Percentiles rank a stretch among this genome's conserved stretches.
phyloP scores from a whole-genome alignment of 1,284 basidiomycete species.

The Cutaneotrichosporon cyanovorans region DNA sequence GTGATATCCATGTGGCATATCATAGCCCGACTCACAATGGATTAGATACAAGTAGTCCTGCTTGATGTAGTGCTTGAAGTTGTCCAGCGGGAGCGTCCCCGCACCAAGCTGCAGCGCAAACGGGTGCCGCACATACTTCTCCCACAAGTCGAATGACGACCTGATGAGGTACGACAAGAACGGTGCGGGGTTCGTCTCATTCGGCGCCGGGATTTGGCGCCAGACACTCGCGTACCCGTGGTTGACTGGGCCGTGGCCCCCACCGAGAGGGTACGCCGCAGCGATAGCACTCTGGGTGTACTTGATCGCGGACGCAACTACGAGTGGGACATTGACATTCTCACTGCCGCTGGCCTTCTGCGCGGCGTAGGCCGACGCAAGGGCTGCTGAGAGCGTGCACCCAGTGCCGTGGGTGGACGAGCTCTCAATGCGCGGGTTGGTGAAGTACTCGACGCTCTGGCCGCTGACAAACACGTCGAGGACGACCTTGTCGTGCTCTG shows the following conservation, averaged over 20 bases:
- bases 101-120: constrained; percentile 69
- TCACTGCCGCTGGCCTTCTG: neutral
- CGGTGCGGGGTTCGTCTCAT: constrained; percentile 57
- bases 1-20: too few relatives aligned
- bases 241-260: constrained; percentile 78
- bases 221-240: constrained; percentile 63
- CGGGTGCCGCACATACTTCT: constrained; percentile 55
- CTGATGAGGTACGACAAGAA: constrained; percentile 62
- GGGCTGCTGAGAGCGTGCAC: constrained; percentile 79
- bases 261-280: constrained; percentile 62
- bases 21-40: constrained; percentile 46
- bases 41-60: constrained; percentile 51
- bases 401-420: constrained; percentile 86
- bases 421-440: constrained; percentile 60
- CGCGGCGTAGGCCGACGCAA: constrained; percentile 52
- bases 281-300: constrained; percentile 75
- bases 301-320: constrained; percentile 55
- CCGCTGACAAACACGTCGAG: constrained; percentile 65
- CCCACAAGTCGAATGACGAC: constrained; percentile 55
- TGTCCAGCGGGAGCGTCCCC: constrained; percentile 58
- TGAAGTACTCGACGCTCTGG: constrained; percentile 52
- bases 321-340: constrained; percentile 50
- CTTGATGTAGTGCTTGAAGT: constrained; percentile 78
- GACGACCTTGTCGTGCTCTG: constrained; percentile 49
- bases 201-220: constrained; percentile 57